Conservation (phyloP, 345 rosid species). For the Aquilaria yunnanensis region DNA sequence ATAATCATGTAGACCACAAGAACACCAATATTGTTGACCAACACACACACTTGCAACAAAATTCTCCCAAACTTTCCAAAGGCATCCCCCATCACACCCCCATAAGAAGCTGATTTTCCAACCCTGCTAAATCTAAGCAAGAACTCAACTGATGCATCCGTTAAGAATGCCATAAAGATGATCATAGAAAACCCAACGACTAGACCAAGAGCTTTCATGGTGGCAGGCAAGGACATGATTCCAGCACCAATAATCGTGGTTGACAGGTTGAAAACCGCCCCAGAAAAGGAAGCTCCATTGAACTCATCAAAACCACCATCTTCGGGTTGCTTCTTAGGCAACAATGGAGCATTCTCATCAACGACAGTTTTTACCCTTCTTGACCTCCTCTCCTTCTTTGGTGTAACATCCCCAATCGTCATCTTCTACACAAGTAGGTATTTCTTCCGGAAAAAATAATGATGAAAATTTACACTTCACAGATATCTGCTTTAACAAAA, state of each 20-base stretch:
- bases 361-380: constrained; percentile 28
- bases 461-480: not conserved
- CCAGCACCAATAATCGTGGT: constrained; percentile 95
- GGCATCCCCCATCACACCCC: constrained; percentile 81
- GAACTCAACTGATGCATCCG: constrained; percentile 72
- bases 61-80: constrained; percentile 74
- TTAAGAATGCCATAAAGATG: constrained; percentile 73
- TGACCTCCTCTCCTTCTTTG: constrained; percentile 45
- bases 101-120: constrained; percentile 59
- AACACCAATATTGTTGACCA: constrained; percentile 80
- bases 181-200: constrained; percentile 61
- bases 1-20: constrained; percentile 96
- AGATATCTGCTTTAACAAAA: not conserved
- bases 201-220: constrained; percentile 83
- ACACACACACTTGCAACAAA: constrained; percentile 53
- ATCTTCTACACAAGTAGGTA: constrained; percentile 24
- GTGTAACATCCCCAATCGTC: constrained; percentile 38
- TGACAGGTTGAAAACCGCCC: constrained; percentile 85
- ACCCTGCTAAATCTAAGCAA: constrained; percentile 74
- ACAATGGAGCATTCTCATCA: constrained; percentile 51
- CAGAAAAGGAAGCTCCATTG: constrained; percentile 83
- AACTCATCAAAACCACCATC: constrained; percentile 51
- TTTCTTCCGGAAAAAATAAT: constrained; percentile 5
- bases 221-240: constrained; percentile 96
- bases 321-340: constrained; percentile 39